Conservation (phyloP, 83 land plant species). For the Isoetes engelmannii region DNA sequence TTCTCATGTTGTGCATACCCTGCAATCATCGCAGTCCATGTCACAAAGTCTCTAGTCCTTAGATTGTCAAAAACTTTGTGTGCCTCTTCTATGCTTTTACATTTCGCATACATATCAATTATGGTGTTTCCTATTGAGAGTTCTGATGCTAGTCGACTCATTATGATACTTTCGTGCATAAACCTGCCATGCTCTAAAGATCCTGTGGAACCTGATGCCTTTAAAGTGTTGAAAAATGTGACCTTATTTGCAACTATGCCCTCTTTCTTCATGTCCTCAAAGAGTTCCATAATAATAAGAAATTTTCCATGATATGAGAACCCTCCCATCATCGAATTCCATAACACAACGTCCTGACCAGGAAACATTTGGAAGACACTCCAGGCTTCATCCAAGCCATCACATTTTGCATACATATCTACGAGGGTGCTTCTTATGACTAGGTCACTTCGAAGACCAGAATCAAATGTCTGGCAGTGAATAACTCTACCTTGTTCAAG, state of each 20-base stretch:
- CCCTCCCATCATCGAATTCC: neutral
- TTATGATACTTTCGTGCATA: constrained; percentile 21
- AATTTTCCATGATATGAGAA: neutral
- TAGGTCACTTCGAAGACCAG: neutral
- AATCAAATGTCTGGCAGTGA: neutral
- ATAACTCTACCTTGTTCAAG: too few relatives aligned
- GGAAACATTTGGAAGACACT: constrained; percentile 1
- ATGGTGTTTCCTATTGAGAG: constrained; percentile 18
- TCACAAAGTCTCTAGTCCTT: constrained; percentile 26
- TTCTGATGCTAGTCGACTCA: neutral
- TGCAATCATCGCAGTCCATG: constrained; percentile 39
- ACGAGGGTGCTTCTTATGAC: neutral
- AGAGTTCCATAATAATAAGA: neutral
- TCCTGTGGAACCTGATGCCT: constrained; percentile 21
- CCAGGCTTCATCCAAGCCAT: neutral
- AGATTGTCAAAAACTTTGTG: constrained; percentile 25
- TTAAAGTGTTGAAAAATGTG: constrained; percentile 20
- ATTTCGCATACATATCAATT: constrained; percentile 30
- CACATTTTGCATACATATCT: neutral
- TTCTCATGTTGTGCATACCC: neutral
- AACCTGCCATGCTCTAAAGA: constrained; percentile 16
- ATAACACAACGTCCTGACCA: neutral
- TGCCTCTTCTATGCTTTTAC: constrained; percentile 25
- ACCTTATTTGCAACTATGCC: constrained; percentile 13
- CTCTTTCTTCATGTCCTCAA: neutral